Evolutionary conservation across 2,329 filamentous ascomycete genomes (phyloP).

Genomic region (Pseudopithomyces maydicus): DNA sequence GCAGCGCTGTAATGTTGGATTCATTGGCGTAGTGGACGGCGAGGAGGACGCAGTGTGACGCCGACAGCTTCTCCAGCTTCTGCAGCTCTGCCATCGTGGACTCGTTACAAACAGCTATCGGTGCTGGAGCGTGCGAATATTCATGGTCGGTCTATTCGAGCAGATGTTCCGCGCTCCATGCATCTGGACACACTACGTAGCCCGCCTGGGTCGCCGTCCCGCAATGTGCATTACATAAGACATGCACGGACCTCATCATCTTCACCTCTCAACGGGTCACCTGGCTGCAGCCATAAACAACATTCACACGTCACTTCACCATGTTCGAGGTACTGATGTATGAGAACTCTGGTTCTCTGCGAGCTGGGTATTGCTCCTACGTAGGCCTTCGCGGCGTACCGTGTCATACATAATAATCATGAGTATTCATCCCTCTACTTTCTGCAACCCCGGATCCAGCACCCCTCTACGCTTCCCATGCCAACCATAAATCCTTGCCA

Average conservation of each 20-base stretch:
- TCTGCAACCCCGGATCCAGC: too few species aligned
- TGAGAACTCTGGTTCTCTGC: background rate
- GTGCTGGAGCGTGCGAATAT: background rate
- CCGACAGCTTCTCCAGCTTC: slow-evolving; percentile 55
- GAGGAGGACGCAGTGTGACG: slow-evolving; percentile 73
- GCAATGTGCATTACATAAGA: background rate
- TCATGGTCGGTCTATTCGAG: background rate
- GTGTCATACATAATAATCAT: background rate
- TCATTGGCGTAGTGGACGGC: slow-evolving; percentile 72
- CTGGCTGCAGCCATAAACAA: background rate
- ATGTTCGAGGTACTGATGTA: background rate
- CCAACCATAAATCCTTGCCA: background rate
- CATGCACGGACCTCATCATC: background rate
- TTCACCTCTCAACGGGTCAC: background rate
- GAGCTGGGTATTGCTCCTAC: background rate
- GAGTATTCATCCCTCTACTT: background rate
- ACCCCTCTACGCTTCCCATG: too few species aligned
- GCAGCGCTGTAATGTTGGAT: slow-evolving; percentile 67
- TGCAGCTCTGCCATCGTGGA: slow-evolving; percentile 31
- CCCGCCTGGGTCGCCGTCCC: slow-evolving; percentile 2
- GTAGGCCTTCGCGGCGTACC: background rate
- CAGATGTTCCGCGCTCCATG: background rate
- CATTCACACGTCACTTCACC: background rate
- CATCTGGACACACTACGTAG: slow-evolving; percentile 2
- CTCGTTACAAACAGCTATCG: background rate